These are phyloP conservation scores for Agrostemma githago DNA, from an alignment of 148 eudicot species.

Conservation along the genomic window DNA sequence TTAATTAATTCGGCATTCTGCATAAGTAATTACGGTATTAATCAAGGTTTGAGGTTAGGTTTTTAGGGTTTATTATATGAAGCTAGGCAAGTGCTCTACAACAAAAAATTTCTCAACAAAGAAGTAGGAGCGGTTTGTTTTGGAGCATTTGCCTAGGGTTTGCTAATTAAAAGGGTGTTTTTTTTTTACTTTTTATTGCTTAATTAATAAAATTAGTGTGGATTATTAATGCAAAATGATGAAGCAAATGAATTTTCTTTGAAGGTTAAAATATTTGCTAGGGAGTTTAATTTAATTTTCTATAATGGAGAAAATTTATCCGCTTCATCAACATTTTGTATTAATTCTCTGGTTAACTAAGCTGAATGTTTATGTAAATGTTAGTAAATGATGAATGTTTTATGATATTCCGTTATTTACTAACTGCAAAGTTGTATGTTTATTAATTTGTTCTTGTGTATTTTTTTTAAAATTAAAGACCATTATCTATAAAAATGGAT, in stretches of 20 bases:
- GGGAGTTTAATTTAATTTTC: not conserved
- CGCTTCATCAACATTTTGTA: slow-evolving; percentile 39
- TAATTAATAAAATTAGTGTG: slow-evolving; percentile 10
- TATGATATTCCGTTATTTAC: too few species aligned
- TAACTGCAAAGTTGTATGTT: slow-evolving; percentile 20
- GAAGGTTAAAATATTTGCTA: not conserved
- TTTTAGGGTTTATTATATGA: not conserved
- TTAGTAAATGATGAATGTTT: too few species aligned
- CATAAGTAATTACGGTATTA: not conserved
- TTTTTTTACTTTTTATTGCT: too few species aligned
- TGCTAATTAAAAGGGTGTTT: not conserved
- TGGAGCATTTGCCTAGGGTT: slow-evolving; percentile 28
- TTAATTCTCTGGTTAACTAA: slow-evolving; percentile 14
- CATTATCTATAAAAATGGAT: not conserved
- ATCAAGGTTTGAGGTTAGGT: not conserved
- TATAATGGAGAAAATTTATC: slow-evolving; percentile 44
- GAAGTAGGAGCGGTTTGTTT: slow-evolving; percentile 32
- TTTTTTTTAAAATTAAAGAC: not conserved
- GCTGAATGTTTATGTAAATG: not conserved
- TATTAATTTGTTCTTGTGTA: not conserved
- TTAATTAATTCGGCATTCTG: not conserved
- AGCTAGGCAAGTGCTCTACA: slow-evolving; percentile 40
- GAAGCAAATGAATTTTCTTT: slow-evolving; percentile 57
- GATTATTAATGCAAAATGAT: slow-evolving; percentile 31
- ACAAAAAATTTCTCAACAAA: slow-evolving; percentile 35